phyloP scores from a whole-genome alignment of 805 yeast genomes.

The Wickerhamomyces sydowiorum region DNA sequence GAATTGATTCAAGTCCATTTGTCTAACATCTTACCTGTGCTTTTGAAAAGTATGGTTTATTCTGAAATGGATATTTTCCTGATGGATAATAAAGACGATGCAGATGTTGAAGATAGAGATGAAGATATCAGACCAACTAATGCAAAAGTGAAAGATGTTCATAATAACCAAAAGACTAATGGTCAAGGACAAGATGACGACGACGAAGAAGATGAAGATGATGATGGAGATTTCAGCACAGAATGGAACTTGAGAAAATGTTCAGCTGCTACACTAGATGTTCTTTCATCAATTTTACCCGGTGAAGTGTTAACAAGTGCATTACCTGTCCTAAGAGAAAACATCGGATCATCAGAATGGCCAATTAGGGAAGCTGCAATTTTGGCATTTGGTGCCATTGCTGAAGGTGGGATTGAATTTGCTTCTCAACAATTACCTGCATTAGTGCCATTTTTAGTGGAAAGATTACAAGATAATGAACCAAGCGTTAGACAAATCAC shows the following conservation, averaged over 20 bases:
- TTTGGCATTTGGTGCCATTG: slow-evolving; percentile 91
- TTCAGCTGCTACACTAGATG: slow-evolving; percentile 88
- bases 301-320: slow-evolving; percentile 58
- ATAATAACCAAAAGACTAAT: slow-evolving; percentile 20
- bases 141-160: slow-evolving; percentile 52
- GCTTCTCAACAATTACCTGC: slow-evolving; percentile 71
- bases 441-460: slow-evolving; percentile 79
- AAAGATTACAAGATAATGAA: slow-evolving; percentile 66
- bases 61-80: slow-evolving; percentile 72
- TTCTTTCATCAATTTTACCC: slow-evolving; percentile 65
- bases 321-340: slow-evolving; percentile 70
- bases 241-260: slow-evolving; percentile 94
- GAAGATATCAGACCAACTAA: slow-evolving; percentile 84
- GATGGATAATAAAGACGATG: slow-evolving; percentile 71
- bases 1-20: slow-evolving; percentile 51
- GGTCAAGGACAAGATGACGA: slow-evolving; percentile 48
- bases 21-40: slow-evolving; percentile 62
- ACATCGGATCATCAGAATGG: slow-evolving; percentile 72
- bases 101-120: slow-evolving; percentile 70
- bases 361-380: slow-evolving; percentile 90
- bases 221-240: slow-evolving; percentile 57
- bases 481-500: slow-evolving; percentile 88
- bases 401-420: slow-evolving; percentile 77
- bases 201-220: slow-evolving; percentile 70
- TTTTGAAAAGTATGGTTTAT: slow-evolving; percentile 80